phyloP scores from a whole-genome alignment of 108 stramenopile genomes.

The Epithemia pelagica region DNA sequence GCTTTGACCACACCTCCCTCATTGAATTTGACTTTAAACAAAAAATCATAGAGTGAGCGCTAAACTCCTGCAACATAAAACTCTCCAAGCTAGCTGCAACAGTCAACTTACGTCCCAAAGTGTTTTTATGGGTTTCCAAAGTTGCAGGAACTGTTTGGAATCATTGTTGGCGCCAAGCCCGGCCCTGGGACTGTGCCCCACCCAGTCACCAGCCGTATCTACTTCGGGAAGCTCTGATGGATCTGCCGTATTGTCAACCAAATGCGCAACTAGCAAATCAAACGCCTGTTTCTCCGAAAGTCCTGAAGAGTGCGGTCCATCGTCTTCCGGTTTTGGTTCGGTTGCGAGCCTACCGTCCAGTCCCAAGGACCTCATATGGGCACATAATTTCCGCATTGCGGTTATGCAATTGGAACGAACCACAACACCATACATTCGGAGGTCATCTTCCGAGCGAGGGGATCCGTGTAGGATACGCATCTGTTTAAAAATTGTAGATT shows the following conservation, averaged over 20 bases:
- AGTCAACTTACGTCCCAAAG: constrained; percentile 76
- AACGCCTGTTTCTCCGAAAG: constrained; percentile 69
- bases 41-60: no score
- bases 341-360: constrained; percentile 52
- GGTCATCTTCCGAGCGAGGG: constrained; percentile 65
- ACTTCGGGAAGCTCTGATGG: constrained; percentile 22
- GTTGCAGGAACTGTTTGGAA: constrained; percentile 74
- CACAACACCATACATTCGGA: constrained; percentile 81
- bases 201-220: constrained; percentile 61
- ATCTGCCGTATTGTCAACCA: constrained; percentile 67
- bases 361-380: constrained; percentile 50
- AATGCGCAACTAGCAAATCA: constrained; percentile 41
- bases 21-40: constrained; percentile 41
- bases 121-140: constrained; percentile 64
- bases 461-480: constrained; percentile 77
- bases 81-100: no score
- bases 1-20: constrained; percentile 73
- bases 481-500: constrained; percentile 97
- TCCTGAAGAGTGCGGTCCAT: constrained; percentile 7
- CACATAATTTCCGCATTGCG: constrained; percentile 69
- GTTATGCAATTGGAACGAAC: constrained; percentile 74
- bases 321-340: constrained; percentile 34
- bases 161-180: constrained; percentile 78
- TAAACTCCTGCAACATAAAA: neutral
- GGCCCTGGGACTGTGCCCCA: constrained; percentile 74